Evolutionary conservation across 169 alveolate genomes (phyloP), one percentile per base, ranked within the genome.

Genomic region (Plasmodium sp.): DNA sequence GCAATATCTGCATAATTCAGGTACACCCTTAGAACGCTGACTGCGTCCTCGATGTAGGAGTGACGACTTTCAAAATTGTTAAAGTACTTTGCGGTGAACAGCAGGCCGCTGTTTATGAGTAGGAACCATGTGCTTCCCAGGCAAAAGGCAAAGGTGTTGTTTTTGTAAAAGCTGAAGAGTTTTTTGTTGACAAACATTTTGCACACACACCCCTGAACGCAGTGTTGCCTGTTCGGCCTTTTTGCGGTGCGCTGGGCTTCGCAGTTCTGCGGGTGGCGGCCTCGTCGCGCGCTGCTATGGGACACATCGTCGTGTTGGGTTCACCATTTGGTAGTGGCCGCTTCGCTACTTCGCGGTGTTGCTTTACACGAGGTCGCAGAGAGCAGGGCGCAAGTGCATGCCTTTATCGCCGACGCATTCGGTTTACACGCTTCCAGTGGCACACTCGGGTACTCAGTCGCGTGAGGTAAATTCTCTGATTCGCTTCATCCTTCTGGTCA

Each of bases 71-170:
- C 94, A 34, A 88, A 80, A 18, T 45, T 77, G 16, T 79, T 80
- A 16, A 88, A 34, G 72, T 88, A 88, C 27, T 88, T 88, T 31
- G 45, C 41, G 82, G 83, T 41, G 31, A 88, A 88, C 18, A 88
- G 12, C n/a, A 79, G 48, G 12, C 94, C 67, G 31, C 91, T 41
- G 16, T 51, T 88, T 36, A 88, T 79, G 22, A 88, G 34, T 6
- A 88, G n/a, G 81, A 79, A 71, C 94, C 94, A 88, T 18, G 94
- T 88, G 39, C 81, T 88, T 5, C 94, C 94, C 72, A 88, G 48
- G 18, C 39, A 56, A 79, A 88, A 88, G 22, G 91, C 94, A 62
- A 88, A 88, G 33, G 83, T 22, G 43, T 88, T 88, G 33, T 62
- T 77, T 36, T 58, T 88, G 84, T 79, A 88, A 73, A 88, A 88